Evolutionary conservation across 164 flowering plant species (phyloP), one percentile per base, ranked within the genome.

Genomic region (Platanus orientalis): DNA sequence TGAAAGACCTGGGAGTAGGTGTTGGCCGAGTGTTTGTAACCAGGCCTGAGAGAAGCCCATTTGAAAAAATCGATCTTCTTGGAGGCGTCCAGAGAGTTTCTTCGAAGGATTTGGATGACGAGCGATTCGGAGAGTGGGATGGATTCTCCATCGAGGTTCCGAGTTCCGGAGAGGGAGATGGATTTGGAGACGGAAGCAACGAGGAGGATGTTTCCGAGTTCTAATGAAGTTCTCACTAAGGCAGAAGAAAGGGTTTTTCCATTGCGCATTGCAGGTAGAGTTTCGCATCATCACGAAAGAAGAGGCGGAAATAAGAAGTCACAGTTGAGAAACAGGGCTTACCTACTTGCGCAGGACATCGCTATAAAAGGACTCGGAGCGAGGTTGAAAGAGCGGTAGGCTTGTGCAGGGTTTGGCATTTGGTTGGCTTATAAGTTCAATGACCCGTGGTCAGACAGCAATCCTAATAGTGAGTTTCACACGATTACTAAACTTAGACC

Each of bases 61-160:
- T 60, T 60, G 80, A 95, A 92, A 56, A 95, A 92, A 27, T 86
- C 92, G 45, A 92, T 54, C 66, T 83, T 92, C 24, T 65, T 81
- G 19, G 79, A 68, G 3, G 81, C 57, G 24, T 77, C 69, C 56
- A 95, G 71, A 16, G 82, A 75, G 28, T 59, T 52, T 6, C 78
- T 63, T n/a, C 69, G 77, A 60, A 95, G 91, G 58, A 92, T 61
- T 53, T 77, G 83, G 57, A 81, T 81, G 42, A 95, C 84, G 26
- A 88, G 75, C 17, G 78, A 50, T 39, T 91, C 88, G 12, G 96
- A 78, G 49, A 88, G 58, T 1, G 83, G 80, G 39, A 81, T 63
- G 47, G 84, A 65, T 13, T 67, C 60, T 3, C 64, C 65, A 48
- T 77, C 78, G 48, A 88, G 89, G 51, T 65, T 75, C 10, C 68